These are phyloP conservation scores for Paecilomyces sp. DNA, from an alignment of 2,329 filamentous ascomycete species.

Conservation along the genomic window DNA sequence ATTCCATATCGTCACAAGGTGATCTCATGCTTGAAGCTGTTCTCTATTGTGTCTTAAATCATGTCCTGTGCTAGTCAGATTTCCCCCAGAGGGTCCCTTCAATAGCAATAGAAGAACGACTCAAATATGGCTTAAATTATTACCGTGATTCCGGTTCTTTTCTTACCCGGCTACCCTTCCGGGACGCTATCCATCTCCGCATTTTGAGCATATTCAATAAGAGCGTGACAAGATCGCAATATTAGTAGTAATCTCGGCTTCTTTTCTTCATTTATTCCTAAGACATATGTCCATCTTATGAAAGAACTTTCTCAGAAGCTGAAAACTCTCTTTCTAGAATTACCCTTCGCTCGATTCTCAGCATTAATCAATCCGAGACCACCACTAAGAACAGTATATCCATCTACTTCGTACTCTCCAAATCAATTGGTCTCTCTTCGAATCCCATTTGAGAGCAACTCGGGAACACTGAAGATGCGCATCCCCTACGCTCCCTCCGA, in stretches of 20 bases:
- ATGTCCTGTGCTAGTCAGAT: too few relatives aligned
- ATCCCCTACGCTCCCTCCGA: conserved; percentile 27
- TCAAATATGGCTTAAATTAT: background rate
- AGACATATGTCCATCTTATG: background rate
- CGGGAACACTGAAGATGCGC: conserved; percentile 21
- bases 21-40: too few relatives aligned
- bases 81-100: too few relatives aligned
- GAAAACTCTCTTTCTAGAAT: background rate
- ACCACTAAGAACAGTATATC: background rate
- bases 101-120: background rate
- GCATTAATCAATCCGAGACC: background rate
- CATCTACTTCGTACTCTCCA: background rate
- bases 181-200: background rate
- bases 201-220: background rate
- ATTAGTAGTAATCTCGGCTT: background rate
- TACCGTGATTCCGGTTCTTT: background rate
- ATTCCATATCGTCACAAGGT: too few relatives aligned
- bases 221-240: background rate
- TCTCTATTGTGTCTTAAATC: too few relatives aligned
- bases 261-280: background rate
- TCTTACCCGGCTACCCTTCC: background rate
- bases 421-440: too few relatives aligned
- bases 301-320: background rate
- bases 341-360: too few relatives aligned
- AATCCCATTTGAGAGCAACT: too few relatives aligned